Evolutionary conservation across 768 basidiomycete genomes (phyloP).

Genomic region (Termitomyces sp.): DNA sequence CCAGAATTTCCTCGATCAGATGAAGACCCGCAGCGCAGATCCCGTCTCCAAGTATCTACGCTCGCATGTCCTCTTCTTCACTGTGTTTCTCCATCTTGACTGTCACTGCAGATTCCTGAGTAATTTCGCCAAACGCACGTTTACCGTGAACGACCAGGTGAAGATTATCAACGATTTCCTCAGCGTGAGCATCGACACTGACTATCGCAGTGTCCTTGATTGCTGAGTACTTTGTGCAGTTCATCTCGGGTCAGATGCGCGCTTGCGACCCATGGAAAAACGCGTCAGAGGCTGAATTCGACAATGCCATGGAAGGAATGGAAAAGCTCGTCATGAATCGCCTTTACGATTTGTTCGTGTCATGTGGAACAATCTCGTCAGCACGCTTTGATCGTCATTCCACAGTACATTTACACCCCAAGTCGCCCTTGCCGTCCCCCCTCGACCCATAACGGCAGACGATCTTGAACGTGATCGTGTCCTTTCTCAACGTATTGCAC

Average conservation of each 20-base stretch:
- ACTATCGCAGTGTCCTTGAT: not conserved
- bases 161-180: slow-evolving; percentile 95
- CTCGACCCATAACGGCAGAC: slow-evolving; percentile 81
- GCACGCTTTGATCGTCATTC: not conserved
- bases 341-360: slow-evolving; percentile 85
- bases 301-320: slow-evolving; percentile 97
- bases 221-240: slow-evolving; percentile 41
- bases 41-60: slow-evolving; percentile 92
- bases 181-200: slow-evolving; percentile 50
- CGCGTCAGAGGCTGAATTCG: slow-evolving; percentile 78
- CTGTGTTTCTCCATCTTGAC: not conserved
- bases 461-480: slow-evolving; percentile 96
- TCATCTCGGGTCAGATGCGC: slow-evolving; percentile 86
- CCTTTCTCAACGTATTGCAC: slow-evolving; percentile 78
- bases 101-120: slow-evolving; percentile 69
- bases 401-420: slow-evolving; percentile 89
- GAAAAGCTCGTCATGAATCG: slow-evolving; percentile 99
- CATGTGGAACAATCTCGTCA: not conserved
- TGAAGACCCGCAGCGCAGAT: slow-evolving; percentile 83
- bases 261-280: slow-evolving; percentile 80
- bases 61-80: slow-evolving; percentile 56
- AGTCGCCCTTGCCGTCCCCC: slow-evolving; percentile 57
- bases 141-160: slow-evolving; percentile 89
- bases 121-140: slow-evolving; percentile 89
- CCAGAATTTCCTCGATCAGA: slow-evolving; percentile 91